Evolutionary conservation across 179 eudicot genomes (phyloP), one percentile per base, ranked within the genome.

Genomic region (Heliamphora ciliata): DNA sequence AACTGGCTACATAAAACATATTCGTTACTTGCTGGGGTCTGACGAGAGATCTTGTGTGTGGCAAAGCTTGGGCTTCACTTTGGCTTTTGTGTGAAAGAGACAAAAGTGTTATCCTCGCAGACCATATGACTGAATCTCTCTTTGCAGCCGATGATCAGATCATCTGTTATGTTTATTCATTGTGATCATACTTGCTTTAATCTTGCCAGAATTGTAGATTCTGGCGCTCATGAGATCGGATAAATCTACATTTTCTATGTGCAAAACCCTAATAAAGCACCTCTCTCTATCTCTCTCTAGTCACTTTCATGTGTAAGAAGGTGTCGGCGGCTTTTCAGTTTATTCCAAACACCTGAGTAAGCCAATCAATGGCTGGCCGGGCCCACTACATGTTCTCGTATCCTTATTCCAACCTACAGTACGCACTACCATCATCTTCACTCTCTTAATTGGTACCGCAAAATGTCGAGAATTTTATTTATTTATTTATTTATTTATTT

Each of bases 71-170:
- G 74, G 51, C 74, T 69, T 69, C 74, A 50, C 24, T 48, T 72
- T 72, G 56, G 76, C 10, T 11, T 10, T n/a, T 48, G 46, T 48
- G 40, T 13, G 17, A 71, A 71, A 11, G 75, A 50, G 76, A 50
- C 21, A 72, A 72, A 72, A 72, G 76, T 15, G 50, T 17, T 7
- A 17, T 8, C 51, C 46, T n/a, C 74, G 40, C 40, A 31, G 40
- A 31, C 52, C 51, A 44, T 44, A 40, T 44, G 74, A 69, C 74
- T 69, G 74, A 69, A 69, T 69, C 74, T 69, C 11, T 68, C 74
- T 14, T 69, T 69, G 51, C 46, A 69, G 11, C 74, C 74, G 1
- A 44, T 69, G 50, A 69, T 44, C n/a, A 17, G 44, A 21, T 47
- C 40, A 31, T 67, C 40, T 67, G 72, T 31, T 58, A 21, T 58